Evolutionary conservation across 495 filamentous ascomycete species (phyloP).

Genomic region (Lepraria neglecta): DNA sequence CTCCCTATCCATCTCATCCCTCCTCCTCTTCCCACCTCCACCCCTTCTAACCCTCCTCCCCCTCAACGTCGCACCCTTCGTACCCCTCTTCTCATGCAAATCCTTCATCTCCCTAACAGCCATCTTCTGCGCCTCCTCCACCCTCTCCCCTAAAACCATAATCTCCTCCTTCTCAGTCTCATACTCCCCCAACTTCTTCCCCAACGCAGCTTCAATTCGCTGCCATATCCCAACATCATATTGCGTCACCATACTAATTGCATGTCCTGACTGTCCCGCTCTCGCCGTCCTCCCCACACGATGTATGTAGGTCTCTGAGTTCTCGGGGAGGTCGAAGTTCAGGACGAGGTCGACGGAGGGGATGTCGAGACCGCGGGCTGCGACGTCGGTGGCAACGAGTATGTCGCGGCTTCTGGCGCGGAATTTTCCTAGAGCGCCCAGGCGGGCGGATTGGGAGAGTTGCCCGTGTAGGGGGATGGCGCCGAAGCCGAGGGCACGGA

Average conservation of each 20-base stretch:
- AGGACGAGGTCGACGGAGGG: slow-evolving; percentile 84
- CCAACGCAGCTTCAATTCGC: slow-evolving; percentile 76
- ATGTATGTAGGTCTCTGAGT: slow-evolving; percentile 91
- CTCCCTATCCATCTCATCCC: slow-evolving; percentile 81
- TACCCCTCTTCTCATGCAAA: slow-evolving; percentile 68
- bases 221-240: slow-evolving; percentile 87
- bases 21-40: slow-evolving; percentile 48
- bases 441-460: slow-evolving; percentile 72
- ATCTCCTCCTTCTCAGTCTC: slow-evolving; percentile 71
- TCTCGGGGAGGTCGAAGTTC: slow-evolving; percentile 76
- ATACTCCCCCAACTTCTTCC: slow-evolving; percentile 65
- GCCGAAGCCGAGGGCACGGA: slow-evolving; percentile 71
- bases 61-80: slow-evolving; percentile 53
- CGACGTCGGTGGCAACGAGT: slow-evolving; percentile 92
- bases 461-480: slow-evolving; percentile 91
- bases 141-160: slow-evolving; percentile 71
- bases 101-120: slow-evolving; percentile 79
- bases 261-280: slow-evolving; percentile 79
- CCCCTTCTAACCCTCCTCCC: slow-evolving; percentile 37
- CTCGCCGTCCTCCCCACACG: slow-evolving; percentile 89
- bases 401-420: slow-evolving; percentile 67
- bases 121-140: slow-evolving; percentile 77
- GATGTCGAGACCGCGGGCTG: slow-evolving; percentile 91
- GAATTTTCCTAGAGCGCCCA: slow-evolving; percentile 86
- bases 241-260: slow-evolving; percentile 76